Evolutionary conservation across 2,329 filamentous ascomycete species (phyloP).

Genomic region (Trichophyton equinum): DNA sequence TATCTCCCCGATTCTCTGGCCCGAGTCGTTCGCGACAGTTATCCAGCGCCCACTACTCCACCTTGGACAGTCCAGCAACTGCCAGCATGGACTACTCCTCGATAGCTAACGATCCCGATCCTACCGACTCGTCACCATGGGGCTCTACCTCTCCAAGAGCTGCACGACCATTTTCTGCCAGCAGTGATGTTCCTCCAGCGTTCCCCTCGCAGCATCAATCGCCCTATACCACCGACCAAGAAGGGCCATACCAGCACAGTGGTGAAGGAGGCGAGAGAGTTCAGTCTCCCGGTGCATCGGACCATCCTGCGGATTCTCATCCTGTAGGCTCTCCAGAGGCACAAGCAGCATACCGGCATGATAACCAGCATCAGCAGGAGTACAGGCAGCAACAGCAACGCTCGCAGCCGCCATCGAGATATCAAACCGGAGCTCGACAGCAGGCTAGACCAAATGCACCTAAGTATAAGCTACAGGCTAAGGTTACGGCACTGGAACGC

Average conservation of each 20-base stretch:
- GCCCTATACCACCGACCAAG: constrained; percentile 19
- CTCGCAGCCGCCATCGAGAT: constrained; percentile 23
- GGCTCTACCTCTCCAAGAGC: constrained; percentile 27
- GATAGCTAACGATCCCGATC: constrained; percentile 45
- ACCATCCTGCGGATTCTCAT: constrained; percentile 30
- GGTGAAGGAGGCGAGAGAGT: constrained; percentile 12
- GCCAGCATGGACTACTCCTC: constrained; percentile 53
- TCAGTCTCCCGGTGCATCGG: constrained; percentile 36
- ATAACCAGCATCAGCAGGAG: constrained; percentile 4
- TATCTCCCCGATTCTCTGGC: background rate
- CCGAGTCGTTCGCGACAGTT: background rate
- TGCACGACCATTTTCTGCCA: constrained; percentile 29
- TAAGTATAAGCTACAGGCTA: constrained; percentile 77
- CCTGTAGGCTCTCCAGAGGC: constrained; percentile 31
- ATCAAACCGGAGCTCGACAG: constrained; percentile 25
- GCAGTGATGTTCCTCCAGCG: constrained; percentile 30
- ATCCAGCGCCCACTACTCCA: background rate
- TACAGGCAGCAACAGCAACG: constrained; percentile 24
- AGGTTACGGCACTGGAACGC: constrained; percentile 85
- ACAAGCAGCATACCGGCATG: constrained; percentile 13
- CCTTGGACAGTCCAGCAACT: background rate
- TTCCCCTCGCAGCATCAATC: constrained; percentile 28
- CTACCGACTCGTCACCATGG: constrained; percentile 51
- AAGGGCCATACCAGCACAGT: constrained; percentile 1
- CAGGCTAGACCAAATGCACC: constrained; percentile 42